Evolutionary conservation across 352 stramenopile genomes (phyloP), one percentile per base, ranked within the genome.

Genomic region (Pilasporangium apinafurcum): DNA sequence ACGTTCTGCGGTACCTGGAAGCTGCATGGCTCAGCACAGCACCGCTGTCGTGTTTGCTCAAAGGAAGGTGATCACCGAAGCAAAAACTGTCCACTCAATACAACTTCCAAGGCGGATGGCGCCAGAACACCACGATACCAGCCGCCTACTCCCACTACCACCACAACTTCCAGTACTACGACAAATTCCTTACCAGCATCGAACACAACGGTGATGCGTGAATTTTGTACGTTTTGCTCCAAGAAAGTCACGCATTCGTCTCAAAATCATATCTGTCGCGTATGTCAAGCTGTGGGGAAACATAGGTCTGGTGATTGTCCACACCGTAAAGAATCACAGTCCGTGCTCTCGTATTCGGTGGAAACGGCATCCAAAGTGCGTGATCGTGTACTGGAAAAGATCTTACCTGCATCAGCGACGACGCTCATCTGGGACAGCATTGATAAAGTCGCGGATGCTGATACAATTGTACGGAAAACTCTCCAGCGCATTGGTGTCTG

Each of bases 361-460:
- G 56, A 72, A 46, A 80, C 65, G 8, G 75, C 71, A 24, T 83
- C 69, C 21, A 86, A 85, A 25, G 65, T 86, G 44, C 63, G 69
- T 29, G 65, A 66, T 27, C 72, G 64, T 17, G 62, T 82, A 36
- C 46, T 81, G 36, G 67, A 86, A 50, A 82, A 58, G 12, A 69
- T 83, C 29, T 41, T 87, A 27, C 67, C 71, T 7, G 37, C 69
- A 9, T 67, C 72, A 12, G 67, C 71, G 20, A 63, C 65, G 14
- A 53, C 72, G 20, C 53, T 82, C 10, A 59, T 86, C 18, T 70
- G 62, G 43, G 58, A 76, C 43, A 84, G 70, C 43, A 64, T 86
- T n/a, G 73, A 88, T 34, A 84, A 83, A 37, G 61, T 90, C 18
- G 75, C 68, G 7, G 77, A 92, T 43, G 77, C 84, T 21, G 77